Percentiles rank a stretch among this genome's conserved stretches.
Evolutionary conservation across 2,329 filamentous ascomycete genomes (phyloP).

Genomic region (Tolypocladium inflatum): DNA sequence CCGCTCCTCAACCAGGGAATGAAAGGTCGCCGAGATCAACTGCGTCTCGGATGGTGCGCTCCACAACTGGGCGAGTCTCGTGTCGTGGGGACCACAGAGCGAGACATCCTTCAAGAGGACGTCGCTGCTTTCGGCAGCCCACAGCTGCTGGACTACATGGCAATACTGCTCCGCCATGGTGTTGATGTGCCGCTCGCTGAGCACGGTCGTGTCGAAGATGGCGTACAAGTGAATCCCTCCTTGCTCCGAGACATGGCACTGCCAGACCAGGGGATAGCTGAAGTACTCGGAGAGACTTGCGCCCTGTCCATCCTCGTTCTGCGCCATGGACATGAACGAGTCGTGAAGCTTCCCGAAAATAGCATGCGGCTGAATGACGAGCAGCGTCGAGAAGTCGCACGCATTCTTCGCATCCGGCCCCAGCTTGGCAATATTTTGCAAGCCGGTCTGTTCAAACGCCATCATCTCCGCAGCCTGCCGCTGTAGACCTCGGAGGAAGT

Average conservation of each 20-base stretch:
- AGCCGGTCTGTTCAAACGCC: too few species aligned
- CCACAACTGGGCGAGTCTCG: not conserved
- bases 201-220: not conserved
- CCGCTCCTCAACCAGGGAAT: constrained; percentile 11
- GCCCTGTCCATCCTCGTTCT: not conserved
- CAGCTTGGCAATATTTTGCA: not conserved
- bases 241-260: not conserved
- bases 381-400: not conserved
- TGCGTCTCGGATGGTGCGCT: not conserved
- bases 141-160: not conserved
- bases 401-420: not conserved
- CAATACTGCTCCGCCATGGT: not conserved
- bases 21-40: not conserved
- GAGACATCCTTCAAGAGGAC: too few species aligned
- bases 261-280: not conserved
- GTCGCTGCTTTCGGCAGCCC: not conserved
- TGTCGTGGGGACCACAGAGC: not conserved
- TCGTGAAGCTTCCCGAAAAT: not conserved
- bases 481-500: not conserved
- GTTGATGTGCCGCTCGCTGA: not conserved
- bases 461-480: too few species aligned
- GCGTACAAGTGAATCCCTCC: not conserved
- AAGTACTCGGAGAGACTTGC: not conserved
- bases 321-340: not conserved
- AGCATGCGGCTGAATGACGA: not conserved